These are phyloP conservation scores for Spergularia marina DNA, from an alignment of 148 eudicot genomes.

Conservation along the genomic window DNA sequence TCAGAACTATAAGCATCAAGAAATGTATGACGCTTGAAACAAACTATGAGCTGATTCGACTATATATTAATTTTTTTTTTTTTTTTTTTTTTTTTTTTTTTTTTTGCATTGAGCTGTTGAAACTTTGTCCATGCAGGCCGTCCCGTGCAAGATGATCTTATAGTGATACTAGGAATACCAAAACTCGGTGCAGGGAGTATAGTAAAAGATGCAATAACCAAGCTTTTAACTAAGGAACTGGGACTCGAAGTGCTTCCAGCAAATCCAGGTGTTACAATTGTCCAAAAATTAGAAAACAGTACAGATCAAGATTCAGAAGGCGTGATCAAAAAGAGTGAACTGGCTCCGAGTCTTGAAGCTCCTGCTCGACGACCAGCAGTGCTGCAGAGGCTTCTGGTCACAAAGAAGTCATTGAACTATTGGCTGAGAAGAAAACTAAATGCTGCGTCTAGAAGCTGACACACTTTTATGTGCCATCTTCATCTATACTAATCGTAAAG, in stretches of 20 bases:
- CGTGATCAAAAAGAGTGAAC: conserved; percentile 4
- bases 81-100: not conserved
- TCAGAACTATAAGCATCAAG: not conserved
- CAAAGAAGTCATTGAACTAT: conserved; percentile 50
- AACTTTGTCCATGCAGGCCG: conserved; percentile 48
- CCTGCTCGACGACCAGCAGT: conserved; percentile 66
- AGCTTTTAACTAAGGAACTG: conserved; percentile 60
- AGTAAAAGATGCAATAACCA: conserved; percentile 52
- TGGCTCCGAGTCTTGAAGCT: conserved; percentile 24
- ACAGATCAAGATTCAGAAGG: conserved; percentile 21
- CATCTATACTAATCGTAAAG: no score
- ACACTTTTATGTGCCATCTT: not conserved
- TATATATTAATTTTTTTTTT: not conserved
- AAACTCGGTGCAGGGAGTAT: conserved; percentile 24
- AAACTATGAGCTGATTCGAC: not conserved
- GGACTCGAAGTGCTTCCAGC: conserved; percentile 62
- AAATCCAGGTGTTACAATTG: conserved; percentile 28
- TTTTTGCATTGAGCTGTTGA: not conserved
- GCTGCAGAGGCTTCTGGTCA: conserved; percentile 54
- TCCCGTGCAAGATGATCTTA: conserved; percentile 61
- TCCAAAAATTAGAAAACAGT: conserved; percentile 5
- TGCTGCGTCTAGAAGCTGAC: conserved; percentile 4
- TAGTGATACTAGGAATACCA: conserved; percentile 54
- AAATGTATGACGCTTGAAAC: not conserved
- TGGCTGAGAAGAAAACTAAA: conserved; percentile 57